These are phyloP conservation scores for Verticillium klebahnii DNA, from an alignment of 2,329 filamentous ascomycete genomes.

Conservation along the genomic window DNA sequence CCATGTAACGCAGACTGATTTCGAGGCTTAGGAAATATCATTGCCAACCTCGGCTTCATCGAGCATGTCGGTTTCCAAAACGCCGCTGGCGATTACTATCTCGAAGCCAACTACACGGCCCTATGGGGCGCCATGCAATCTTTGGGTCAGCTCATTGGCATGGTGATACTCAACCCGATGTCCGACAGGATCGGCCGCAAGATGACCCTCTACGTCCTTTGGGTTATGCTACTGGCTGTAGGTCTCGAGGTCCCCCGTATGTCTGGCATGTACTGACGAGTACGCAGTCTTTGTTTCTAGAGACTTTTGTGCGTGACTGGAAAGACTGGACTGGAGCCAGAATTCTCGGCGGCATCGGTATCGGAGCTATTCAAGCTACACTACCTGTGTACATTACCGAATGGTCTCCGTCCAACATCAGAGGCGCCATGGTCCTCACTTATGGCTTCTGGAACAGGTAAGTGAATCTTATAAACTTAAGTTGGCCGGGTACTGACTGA, in stretches of 20 bases:
- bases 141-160: slow-evolving; percentile 33
- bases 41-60: slow-evolving; percentile 34
- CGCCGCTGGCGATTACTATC: slow-evolving; percentile 18
- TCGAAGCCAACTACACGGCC: slow-evolving; percentile 26
- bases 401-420: slow-evolving; percentile 31
- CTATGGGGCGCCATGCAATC: slow-evolving; percentile 34
- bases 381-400: slow-evolving; percentile 36
- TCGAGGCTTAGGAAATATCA: slow-evolving; percentile 18
- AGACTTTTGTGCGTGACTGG: slow-evolving; percentile 30
- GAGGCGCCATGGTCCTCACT: slow-evolving; percentile 32
- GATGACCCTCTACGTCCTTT: slow-evolving; percentile 22
- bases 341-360: slow-evolving; percentile 29
- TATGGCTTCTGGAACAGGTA: slow-evolving; percentile 38
- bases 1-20: too few relatives aligned
- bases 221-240: slow-evolving; percentile 19
- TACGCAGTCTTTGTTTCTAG: slow-evolving; percentile 26
- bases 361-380: slow-evolving; percentile 36
- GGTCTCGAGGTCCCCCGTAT: neutral
- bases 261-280: too few relatives aligned
- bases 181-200: slow-evolving; percentile 25
- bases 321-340: slow-evolving; percentile 33
- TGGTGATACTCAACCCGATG: slow-evolving; percentile 20
- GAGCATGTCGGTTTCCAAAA: slow-evolving; percentile 23
- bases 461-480: too few relatives aligned
- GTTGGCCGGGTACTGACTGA: too few relatives aligned